Evolutionary conservation across 2,329 filamentous ascomycete genomes (phyloP), one percentile per base, ranked within the genome.

Genomic region (Dothistroma pini): DNA sequence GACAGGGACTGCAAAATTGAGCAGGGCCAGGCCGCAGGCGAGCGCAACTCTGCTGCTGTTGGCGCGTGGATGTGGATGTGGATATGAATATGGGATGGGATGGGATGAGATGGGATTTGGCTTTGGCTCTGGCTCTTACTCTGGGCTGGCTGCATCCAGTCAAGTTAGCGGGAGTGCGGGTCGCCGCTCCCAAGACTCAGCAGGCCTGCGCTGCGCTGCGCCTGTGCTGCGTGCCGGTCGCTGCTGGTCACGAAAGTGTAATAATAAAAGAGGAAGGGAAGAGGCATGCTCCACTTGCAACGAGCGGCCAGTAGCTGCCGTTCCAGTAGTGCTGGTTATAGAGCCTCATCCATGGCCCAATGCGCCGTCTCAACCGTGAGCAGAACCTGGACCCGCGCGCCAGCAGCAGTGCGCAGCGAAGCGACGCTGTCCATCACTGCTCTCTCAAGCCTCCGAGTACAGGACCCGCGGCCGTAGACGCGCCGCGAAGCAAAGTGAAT

Each of bases 401-500:
- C 34, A 55, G 53, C 34, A 55, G 34, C 49, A 54, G 34, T 34
- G 29, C 49, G 48, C 22, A 31, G 32, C 57, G 29, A 34, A 10
- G 32, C 57, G 29, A 34, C 5, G 29, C 47, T 22, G 49, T 25
- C 31, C 22, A 11, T 31, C 9, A 14, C 21, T 19, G 44, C 22
- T 34, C 35, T 52, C 54, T 59, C 59, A 64, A 61, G 62, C 62
- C 61, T 49, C 62, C 62, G 62, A 54, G 62, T n/a, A 49, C 54
- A 54, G 58, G 56, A 49, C 54, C 47, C 56, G 62, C 58, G 53
- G 57, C 57, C 59, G 63, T 59, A 57, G 57, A 59, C 52, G 49
- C 57, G 55, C 49, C 49, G 61, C 56, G 55, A 47, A 56, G 41
- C 51, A 54, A 60, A 55, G 56, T 59, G 58, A 61, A 61, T 59